A percentile compares a stretch with the other conserved stretches of the same genome.
Evolutionary conservation across 192 early-diverging fungal genomes (phyloP).

Genomic region (Gamsiella multidivaricata): DNA sequence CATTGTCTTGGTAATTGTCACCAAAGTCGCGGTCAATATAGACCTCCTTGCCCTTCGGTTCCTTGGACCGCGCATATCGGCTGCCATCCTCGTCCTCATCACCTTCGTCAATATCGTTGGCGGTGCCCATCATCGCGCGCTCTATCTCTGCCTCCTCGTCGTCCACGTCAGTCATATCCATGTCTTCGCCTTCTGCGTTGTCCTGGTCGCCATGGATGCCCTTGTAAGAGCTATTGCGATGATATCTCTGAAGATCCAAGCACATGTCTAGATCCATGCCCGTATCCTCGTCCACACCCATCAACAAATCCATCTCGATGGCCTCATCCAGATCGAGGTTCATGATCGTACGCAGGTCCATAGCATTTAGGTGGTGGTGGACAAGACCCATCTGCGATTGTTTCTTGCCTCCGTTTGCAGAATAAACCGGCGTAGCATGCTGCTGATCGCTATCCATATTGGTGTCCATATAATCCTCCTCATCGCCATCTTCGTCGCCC

Average conservation of each 20-base stretch:
- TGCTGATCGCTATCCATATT: constrained; percentile 23
- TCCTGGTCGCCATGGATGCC: neutral
- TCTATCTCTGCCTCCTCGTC: neutral
- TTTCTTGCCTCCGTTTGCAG: constrained; percentile 30
- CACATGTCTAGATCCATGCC: constrained; percentile 44
- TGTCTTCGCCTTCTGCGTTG: neutral
- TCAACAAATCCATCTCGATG: constrained; percentile 32
- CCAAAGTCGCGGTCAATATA: constrained; percentile 13
- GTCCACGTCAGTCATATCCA: neutral
- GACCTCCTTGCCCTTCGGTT: constrained; percentile 44
- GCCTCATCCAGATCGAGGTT: constrained; percentile 45
- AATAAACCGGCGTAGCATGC: neutral
- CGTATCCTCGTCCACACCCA: constrained; percentile 12
- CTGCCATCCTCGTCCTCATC: constrained; percentile 1
- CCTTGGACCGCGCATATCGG: neutral
- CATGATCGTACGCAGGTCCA: constrained; percentile 51
- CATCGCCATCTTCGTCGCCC: constrained; percentile 5
- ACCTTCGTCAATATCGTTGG: neutral
- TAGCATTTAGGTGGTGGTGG: constrained; percentile 32
- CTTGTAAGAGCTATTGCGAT: constrained; percentile 15
- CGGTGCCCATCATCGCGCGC: neutral
- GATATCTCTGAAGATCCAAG: constrained; percentile 33
- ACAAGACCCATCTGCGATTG: constrained; percentile 40
- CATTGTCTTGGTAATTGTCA: neutral
- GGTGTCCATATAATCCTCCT: constrained; percentile 24